Base-by-base conservation (phyloP, 2,329 filamentous ascomycete genomes). In the Venturiaceae sp. region DNA sequence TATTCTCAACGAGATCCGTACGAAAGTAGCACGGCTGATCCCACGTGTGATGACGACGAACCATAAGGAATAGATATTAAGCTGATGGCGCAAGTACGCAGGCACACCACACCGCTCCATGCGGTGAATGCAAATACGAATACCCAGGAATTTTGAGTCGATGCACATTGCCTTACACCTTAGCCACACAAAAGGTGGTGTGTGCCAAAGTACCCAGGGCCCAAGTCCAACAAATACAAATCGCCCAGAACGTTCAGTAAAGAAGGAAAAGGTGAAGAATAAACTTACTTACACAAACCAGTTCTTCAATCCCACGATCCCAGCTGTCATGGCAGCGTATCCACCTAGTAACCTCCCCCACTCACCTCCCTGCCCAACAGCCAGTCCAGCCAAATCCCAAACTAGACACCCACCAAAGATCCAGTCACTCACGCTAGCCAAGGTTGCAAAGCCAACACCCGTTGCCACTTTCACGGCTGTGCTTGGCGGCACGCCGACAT, bases 361-460 rank as follows among this genome's bases (percentile, higher is more conserved):
- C 9, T 19, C 32, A 3, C 68, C 71, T 7, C 71, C 71, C 68
- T 84, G 82, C 1, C 82, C 82, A 0, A 81, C 75, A 32, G 73
- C 72, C 61, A 84, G 64, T 7, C 77, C 80, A 14, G 83, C 70
- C 19, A 84, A 71, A 65, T 84, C 80, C 65, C 83, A 84, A 0
- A 81, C 80, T 60, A 84, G 66, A 64, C 82, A 83, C 0, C 76
- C 79, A 0, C 81, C 82, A 55, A 84, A 79, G 56, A 84, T 82
- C 80, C 80, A 83, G 65, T 84, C 82, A 63, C 80, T 82, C 36
- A 67, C 63, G 9, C 73, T 73, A 2, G 77, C 78, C 16, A 76
- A 68, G 0, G 75, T 68, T 0, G 74, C 80, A 60, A 83, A 84
- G 0, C 77, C 80, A 0, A 82, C 63, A 0, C 77, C 80, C 0